Evolutionary conservation across 108 stramenopile species (phyloP), one percentile per base, ranked within the genome.

Genomic region (Nitzschia sp.): DNA sequence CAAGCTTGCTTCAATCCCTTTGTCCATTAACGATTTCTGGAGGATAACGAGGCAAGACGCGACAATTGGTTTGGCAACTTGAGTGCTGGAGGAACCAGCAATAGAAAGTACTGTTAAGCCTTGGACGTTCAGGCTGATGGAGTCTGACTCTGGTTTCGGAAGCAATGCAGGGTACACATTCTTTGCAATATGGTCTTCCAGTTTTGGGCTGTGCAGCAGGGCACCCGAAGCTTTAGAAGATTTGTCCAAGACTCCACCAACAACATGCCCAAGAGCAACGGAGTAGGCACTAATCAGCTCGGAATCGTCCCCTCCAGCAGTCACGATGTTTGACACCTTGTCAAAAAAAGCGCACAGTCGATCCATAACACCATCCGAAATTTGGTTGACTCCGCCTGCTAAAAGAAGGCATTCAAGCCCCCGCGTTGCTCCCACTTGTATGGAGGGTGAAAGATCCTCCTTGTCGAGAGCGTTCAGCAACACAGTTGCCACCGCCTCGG

Each of bases 331-430:
- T 31, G 60, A 29, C 31, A 77, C 24, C 4, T 36, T 42, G 24
- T 79, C 55, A 1, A 72, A 18, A 54, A 79, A 79, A 2, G 64
- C 25, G 36, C 77, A 72, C 6, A 69, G 17, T 46, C 63, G 57
- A 9, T 30, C 54, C 29, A 59, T 18, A 19, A 58, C 19, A 1
- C 69, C 60, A 0, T 68, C 78, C 19, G 34, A 31, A n/a, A 69
- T 0, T 29, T 64, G 42, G 0, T 73, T 46, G 13, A 32, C 24
- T 0, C 34, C 38, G 38, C 29, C 58, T 0, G 47, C 49, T 31
- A 53, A 1, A 18, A 72, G 31, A 0, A 69, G n/a, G 59, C 54
- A 77, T 23, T 77, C 69, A 28, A 79, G 46, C 6, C 55, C 59
- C 18, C 55, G 30, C 11, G 45, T n/a, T 13, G 78, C 59, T 33